Evolutionary conservation across 176 grass and related monocot genomes (phyloP).

Genomic region (Avena insularis): DNA sequence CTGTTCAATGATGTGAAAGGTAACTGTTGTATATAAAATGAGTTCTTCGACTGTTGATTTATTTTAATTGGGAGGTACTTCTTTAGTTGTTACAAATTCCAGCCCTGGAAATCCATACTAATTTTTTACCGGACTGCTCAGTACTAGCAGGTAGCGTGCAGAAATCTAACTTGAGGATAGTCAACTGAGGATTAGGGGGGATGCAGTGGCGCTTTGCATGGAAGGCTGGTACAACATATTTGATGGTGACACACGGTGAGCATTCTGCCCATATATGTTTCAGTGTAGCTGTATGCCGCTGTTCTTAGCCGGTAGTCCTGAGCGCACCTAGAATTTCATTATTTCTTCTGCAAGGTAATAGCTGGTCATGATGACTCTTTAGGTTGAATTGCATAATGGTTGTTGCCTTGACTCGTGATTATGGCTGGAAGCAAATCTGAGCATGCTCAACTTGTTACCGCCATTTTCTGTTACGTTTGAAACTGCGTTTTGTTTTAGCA

Average conservation of each 20-base stretch:
- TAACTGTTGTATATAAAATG: slow-evolving; percentile 71
- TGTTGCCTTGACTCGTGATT: neutral
- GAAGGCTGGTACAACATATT: slow-evolving; percentile 39
- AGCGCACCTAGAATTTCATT: slow-evolving; percentile 33
- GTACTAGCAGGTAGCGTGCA: slow-evolving; percentile 59
- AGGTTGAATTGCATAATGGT: neutral
- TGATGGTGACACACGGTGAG: slow-evolving; percentile 43
- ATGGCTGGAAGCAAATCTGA: slow-evolving; percentile 5
- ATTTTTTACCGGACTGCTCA: slow-evolving; percentile 54
- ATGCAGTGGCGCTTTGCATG: slow-evolving; percentile 31
- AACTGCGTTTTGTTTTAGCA: neutral
- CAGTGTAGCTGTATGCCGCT: neutral
- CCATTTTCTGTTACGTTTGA: neutral
- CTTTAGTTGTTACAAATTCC: slow-evolving; percentile 28
- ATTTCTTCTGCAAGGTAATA: slow-evolving; percentile 36
- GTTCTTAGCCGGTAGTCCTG: slow-evolving; percentile 26
- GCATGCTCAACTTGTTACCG: neutral
- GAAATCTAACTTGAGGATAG: slow-evolving; percentile 47
- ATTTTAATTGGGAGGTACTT: slow-evolving; percentile 38
- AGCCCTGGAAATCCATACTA: slow-evolving; percentile 44
- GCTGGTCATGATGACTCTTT: neutral
- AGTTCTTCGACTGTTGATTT: slow-evolving; percentile 45
- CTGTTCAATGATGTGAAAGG: slow-evolving; percentile 66
- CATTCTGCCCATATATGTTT: slow-evolving; percentile 31
- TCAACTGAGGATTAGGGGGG: slow-evolving; percentile 36